Percentiles rank a stretch among this genome's conserved stretches.
Evolutionary conservation across 2,329 filamentous ascomycete genomes (phyloP).

Genomic region (Fusarium cicatricum): DNA sequence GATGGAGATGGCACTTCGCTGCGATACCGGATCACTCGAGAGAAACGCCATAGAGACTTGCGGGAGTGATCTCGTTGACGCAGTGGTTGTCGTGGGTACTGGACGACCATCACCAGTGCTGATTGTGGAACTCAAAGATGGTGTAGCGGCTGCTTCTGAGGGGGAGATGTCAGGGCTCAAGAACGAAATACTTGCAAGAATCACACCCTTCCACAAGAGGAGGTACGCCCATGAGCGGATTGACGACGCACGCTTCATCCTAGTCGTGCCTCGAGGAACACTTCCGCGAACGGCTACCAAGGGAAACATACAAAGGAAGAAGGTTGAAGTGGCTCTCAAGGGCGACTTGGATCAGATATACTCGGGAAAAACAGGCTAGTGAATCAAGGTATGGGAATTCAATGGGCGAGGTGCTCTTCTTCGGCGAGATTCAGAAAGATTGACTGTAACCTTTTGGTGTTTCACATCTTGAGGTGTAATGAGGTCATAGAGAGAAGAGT

Average conservation of each 20-base stretch:
- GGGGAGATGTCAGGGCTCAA: background rate
- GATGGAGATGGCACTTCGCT: constrained; percentile 20
- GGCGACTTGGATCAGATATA: background rate
- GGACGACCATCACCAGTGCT: constrained; percentile 30
- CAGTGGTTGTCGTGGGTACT: constrained; percentile 23
- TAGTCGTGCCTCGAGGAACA: constrained; percentile 21
- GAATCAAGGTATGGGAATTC: no score
- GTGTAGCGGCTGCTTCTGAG: background rate
- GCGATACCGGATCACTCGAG: constrained; percentile 26
- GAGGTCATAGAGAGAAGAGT: no score
- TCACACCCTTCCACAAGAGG: constrained; percentile 31
- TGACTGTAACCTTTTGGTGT: no score
- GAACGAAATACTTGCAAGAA: constrained; percentile 21
- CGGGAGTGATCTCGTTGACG: constrained; percentile 9
- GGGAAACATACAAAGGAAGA: constrained; percentile 27
- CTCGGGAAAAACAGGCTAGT: no score
- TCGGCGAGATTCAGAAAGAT: no score
- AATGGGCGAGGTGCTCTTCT: no score
- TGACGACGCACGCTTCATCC: constrained; percentile 20
- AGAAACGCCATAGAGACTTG: constrained; percentile 14
- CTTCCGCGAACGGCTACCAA: constrained; percentile 31
- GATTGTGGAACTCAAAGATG: constrained; percentile 24
- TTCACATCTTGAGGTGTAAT: no score
- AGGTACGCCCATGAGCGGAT: constrained; percentile 36
- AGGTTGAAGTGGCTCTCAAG: constrained; percentile 16